Base-by-base conservation (phyloP, 768 basidiomycete genomes). In the Calvatia gigantea region DNA sequence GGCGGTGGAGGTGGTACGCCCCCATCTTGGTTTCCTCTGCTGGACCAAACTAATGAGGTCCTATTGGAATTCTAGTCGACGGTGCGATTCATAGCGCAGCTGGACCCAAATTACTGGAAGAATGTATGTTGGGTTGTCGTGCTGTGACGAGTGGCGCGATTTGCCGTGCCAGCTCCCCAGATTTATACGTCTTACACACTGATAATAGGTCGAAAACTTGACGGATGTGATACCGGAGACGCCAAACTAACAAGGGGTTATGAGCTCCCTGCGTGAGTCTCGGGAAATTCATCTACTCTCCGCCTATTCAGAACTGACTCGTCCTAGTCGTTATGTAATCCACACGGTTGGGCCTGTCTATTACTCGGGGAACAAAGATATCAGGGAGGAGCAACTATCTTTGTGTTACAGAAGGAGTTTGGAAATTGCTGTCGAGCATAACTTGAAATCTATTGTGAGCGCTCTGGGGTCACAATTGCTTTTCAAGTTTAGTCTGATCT, bases 281-380 rank as follows among this genome's bases (percentile, higher is more conserved):
- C 45, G 29, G n/a, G n/a, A n/a, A n/a, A n/a, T n/a, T 45, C 29
- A 27, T 56, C 31, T 23, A 51, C 39, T 11, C 27, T 31, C 19
- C 9, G 15, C 47, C 15, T 53, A 25, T 14, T 39, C 23, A 41
- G 15, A 49, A 59, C 42, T 50, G 50, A 39, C 12, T n/a, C 28
- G 8, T 17, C 27, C 47, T 60, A 89, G 91, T 33, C 78, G 79
- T 33, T 76, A 86, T 64, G 75, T 94, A 56, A 89, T 94, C 38
- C 91, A 93, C 62, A 78, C 91, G 2, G 91, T 93, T 14, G 91
- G 91, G 9, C 91, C 91, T 0, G 67, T 89, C 1, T 91, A 87
- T 65, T 75, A 73, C 4, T 53, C 62, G 2, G 55, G 60, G 1
- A 69, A 75, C 25, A 69, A 67, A 33, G 76, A 77, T 38, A 68